phyloP scores from a whole-genome alignment of 768 basidiomycete genomes.

The Kwoniella bestiolae region DNA sequence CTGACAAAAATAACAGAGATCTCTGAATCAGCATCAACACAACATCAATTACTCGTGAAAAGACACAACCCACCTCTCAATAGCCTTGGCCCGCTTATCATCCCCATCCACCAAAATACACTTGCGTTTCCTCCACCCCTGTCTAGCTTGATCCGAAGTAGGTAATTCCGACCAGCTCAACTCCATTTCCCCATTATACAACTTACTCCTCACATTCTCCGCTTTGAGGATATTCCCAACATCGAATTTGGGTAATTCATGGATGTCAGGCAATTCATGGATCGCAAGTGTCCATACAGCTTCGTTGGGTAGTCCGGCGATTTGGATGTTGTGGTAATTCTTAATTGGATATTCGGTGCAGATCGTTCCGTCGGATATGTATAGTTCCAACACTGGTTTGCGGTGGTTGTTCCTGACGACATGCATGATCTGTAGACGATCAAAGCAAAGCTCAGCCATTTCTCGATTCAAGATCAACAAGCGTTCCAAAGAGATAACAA shows the following conservation, averaged over 20 bases:
- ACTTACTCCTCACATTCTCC: constrained; percentile 34
- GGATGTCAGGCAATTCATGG: constrained; percentile 13
- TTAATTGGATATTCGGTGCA: constrained; percentile 4
- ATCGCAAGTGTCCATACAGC: constrained; percentile 36
- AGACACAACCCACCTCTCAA: constrained; percentile 30
- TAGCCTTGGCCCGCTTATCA: constrained; percentile 31
- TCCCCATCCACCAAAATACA: constrained; percentile 8
- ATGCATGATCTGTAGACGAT: constrained; percentile 38
- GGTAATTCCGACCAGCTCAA: constrained; percentile 36
- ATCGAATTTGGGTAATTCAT: constrained; percentile 11
- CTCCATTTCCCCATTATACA: constrained; percentile 36
- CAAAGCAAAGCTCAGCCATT: too few species aligned
- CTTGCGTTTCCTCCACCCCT: constrained; percentile 26
- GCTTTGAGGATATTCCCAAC: constrained; percentile 33
- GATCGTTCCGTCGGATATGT: constrained; percentile 44
- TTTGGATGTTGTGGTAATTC: constrained; percentile 35
- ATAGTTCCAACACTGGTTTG: constrained; percentile 34
- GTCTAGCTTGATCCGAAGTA: constrained; percentile 26
- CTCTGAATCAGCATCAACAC: not conserved
- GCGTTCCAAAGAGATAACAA: not conserved
- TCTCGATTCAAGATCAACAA: not conserved
- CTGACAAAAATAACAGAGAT: constrained; percentile 9
- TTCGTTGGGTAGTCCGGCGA: constrained; percentile 18
- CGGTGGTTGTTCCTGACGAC: constrained; percentile 13
- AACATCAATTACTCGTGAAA: not conserved